Evolutionary conservation across 2,329 filamentous ascomycete species (phyloP).

Genomic region (Ophiostoma novo-ulmi): DNA sequence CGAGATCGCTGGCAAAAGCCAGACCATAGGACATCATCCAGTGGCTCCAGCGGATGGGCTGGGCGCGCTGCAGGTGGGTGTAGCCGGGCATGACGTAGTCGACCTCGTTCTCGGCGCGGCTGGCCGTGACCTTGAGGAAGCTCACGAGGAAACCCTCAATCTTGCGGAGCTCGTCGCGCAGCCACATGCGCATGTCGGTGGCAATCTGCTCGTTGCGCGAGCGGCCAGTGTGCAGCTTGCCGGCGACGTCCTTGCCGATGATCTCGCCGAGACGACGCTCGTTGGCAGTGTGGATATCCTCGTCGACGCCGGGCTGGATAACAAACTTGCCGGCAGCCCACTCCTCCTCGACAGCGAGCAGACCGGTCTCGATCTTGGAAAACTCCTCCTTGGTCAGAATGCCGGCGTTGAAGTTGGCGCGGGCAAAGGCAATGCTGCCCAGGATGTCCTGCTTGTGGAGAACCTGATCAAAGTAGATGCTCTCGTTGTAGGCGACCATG

Average conservation of each 20-base stretch:
- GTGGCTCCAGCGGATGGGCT: conserved; percentile 76
- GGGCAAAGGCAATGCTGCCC: conserved; percentile 74
- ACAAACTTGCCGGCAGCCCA: conserved; percentile 49
- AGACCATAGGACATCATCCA: conserved; percentile 73
- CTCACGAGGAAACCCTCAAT: conserved; percentile 65
- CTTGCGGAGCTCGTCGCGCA: conserved; percentile 65
- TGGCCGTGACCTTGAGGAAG: conserved; percentile 63
- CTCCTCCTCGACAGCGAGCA: conserved; percentile 52
- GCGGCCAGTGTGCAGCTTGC: conserved; percentile 84
- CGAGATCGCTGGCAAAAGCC: conserved; percentile 67
- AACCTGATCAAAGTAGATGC: conserved; percentile 69
- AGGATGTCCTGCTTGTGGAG: conserved; percentile 77
- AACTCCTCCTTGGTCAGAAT: conserved; percentile 73
- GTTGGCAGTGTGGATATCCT: conserved; percentile 64
- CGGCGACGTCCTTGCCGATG: conserved; percentile 77
- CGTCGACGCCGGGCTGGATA: conserved; percentile 50
- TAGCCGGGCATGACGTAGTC: conserved; percentile 81
- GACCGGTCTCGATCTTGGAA: conserved; percentile 64
- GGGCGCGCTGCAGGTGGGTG: conserved; percentile 77
- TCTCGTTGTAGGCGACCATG: conserved; percentile 81
- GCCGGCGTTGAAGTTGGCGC: conserved; percentile 69
- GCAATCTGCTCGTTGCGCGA: conserved; percentile 88
- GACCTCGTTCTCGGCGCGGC: conserved; percentile 68
- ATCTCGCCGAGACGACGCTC: conserved; percentile 73
- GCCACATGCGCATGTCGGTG: conserved; percentile 86